These are phyloP conservation scores for Raphidocelis subcapitata DNA, from an alignment of 139 green algal genomes.

Conservation along the genomic window DNA sequence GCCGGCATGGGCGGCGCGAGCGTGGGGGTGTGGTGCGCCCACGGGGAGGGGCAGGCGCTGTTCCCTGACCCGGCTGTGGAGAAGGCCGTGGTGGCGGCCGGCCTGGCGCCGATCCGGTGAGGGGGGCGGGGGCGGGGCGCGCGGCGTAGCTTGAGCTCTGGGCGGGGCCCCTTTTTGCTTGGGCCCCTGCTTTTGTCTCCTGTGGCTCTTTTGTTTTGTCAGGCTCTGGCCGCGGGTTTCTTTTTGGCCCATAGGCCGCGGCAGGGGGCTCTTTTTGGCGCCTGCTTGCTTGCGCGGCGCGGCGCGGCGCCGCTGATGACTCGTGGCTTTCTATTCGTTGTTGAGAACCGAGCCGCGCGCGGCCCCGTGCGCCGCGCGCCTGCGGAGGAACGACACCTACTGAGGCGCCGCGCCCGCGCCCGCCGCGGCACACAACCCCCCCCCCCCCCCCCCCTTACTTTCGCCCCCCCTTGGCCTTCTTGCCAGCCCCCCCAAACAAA, in stretches of 20 bases:
- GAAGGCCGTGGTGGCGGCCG: conserved; percentile 50
- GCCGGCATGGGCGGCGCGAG: conserved; percentile 84
- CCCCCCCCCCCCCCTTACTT: background rate
- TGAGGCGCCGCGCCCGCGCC: conserved; percentile 5
- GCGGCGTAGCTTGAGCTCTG: background rate
- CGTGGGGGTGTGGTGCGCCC: conserved; percentile 94
- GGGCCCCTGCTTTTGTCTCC: too few species aligned
- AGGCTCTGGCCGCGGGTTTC: background rate
- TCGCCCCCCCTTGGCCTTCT: background rate
- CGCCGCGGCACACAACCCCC: background rate
- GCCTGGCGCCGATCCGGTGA: conserved; percentile 86
- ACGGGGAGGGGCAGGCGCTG: conserved; percentile 91
- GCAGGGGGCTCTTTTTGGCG: background rate
- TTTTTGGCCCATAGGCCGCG: background rate
- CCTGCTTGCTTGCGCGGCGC: background rate
- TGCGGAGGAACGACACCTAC: conserved; percentile 11
- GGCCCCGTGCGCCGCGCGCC: background rate
- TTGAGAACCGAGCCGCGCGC: conserved; percentile 18
- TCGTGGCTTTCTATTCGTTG: conserved; percentile 11
- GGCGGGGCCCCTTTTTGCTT: too few species aligned
- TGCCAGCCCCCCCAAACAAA: background rate
- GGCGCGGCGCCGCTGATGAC: conserved; percentile 12
- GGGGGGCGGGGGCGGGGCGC: too few species aligned
- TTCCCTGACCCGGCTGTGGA: conserved; percentile 85
- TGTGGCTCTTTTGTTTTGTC: too few species aligned